Evolutionary conservation across 495 filamentous ascomycete genomes (phyloP).

Genomic region (Talaromyces liani): DNA sequence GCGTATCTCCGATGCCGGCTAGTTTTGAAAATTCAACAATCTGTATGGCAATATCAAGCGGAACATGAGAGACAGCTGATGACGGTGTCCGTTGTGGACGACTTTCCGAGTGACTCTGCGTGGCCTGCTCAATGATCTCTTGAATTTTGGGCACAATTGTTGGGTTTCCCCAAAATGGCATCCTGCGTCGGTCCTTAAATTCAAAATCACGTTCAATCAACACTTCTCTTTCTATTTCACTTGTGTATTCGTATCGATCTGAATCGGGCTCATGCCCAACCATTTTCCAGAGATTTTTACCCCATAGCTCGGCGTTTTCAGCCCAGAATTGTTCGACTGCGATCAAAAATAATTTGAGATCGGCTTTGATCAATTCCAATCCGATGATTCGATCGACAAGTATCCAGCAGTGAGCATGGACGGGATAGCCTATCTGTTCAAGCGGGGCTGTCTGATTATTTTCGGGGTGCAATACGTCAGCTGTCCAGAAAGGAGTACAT

Average conservation of each 20-base stretch:
- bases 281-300: background rate
- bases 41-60: conserved; percentile 6
- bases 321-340: conserved; percentile 5
- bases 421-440: conserved; percentile 4
- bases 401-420: conserved; percentile 6
- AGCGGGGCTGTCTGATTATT: background rate
- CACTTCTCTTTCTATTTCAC: no score
- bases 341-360: conserved; percentile 1
- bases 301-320: background rate
- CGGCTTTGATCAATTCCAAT: background rate
- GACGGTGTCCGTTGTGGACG: background rate
- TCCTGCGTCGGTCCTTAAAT: background rate
- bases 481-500: background rate
- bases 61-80: background rate
- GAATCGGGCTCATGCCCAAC: background rate
- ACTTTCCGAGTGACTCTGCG: background rate
- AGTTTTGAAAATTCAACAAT: background rate
- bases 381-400: conserved; percentile 5
- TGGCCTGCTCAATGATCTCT: conserved; percentile 4
- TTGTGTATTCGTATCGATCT: background rate
- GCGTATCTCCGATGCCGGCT: background rate
- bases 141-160: conserved; percentile 1
- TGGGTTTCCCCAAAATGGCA: conserved; percentile 1
- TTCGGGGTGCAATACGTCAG: background rate
- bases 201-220: background rate